Evolutionary conservation across 208 protist species (phyloP), one percentile per base, ranked within the genome.

Genomic region (Porcisia hertigi): DNA sequence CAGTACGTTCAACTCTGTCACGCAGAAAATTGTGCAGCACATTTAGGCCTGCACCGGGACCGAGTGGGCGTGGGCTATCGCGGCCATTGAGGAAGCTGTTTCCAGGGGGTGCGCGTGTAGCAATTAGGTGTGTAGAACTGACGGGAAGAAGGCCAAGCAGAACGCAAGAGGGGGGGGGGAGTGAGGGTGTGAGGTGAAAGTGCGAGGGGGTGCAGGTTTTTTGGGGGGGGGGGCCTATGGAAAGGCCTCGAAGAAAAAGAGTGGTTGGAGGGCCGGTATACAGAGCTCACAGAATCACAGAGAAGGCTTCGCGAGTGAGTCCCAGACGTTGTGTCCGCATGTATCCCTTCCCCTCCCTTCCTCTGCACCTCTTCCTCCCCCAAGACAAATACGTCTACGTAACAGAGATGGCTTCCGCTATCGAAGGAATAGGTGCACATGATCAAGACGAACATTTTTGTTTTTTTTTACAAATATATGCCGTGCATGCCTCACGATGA

Each of bases 11-110:
- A 79, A 18, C 43, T 74, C 23, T 16, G 59, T 69, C 23, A 36
- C 34, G 59, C 60, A 47, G 58, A 14, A 30, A 36, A 53, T 11
- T 45, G 69, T 69, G 73, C 55, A 79, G 69, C 69, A 74, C 67
- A 58, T 58, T 66, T 47, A 52, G 66, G 36, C 36, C 45, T 30
- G 6, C 41, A 9, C n/a, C n/a, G 69, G 43, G 47, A 60, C 55
- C 49, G 52, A 69, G 76, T 25, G 76, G 76, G 53, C 60, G 60
- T 20, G 58, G 18, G 8, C 16, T 62, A 18, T 62, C 58, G 34
- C 30, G 30, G 11, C 6, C 58, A 41, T 5, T 23, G n/a, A 36
- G 12, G 30, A 14, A 64, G 20, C 6, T 18, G 20, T 64, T 6
- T 1, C 34, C 4, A n/a, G 59, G 59, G 11, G 8, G 39, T 14